Conservation (phyloP, 2,329 filamentous ascomycete genomes). For the Fusarium sp. region DNA sequence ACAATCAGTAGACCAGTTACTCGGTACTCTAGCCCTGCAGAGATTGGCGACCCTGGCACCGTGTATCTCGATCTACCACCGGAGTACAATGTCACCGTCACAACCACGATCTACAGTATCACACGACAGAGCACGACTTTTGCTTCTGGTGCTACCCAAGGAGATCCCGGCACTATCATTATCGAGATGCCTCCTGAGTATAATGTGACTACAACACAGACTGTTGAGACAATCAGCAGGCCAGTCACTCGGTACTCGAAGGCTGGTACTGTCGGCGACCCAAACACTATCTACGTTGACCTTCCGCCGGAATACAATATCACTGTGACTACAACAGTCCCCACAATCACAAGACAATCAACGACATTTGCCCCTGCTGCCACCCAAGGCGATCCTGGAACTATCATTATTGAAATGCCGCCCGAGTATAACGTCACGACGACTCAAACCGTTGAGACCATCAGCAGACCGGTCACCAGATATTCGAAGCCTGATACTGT, state of each 20-base stretch:
- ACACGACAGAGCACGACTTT: constrained; percentile 11
- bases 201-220: constrained; percentile 18
- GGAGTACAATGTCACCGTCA: constrained; percentile 28
- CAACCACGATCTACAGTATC: constrained; percentile 5
- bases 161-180: constrained; percentile 18
- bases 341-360: constrained; percentile 3
- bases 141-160: constrained; percentile 6
- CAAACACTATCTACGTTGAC: constrained; percentile 16
- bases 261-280: constrained; percentile 7
- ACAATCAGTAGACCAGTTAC: constrained; percentile 16
- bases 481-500: background rate
- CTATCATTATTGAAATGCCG: constrained; percentile 12
- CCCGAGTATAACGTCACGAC: constrained; percentile 18
- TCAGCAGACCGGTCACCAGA: constrained; percentile 10
- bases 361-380: constrained; percentile 14
- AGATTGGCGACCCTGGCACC: constrained; percentile 21
- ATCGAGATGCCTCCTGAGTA: constrained; percentile 11
- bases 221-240: constrained; percentile 12
- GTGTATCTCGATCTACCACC: constrained; percentile 20
- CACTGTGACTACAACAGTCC: constrained; percentile 6
- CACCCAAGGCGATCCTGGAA: constrained; percentile 24
- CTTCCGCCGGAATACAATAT: constrained; percentile 22
- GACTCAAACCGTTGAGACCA: constrained; percentile 15
- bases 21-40: constrained; percentile 6
- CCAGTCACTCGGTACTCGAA: constrained; percentile 8